These are phyloP conservation scores for Ceratobasidium sp. DNA, from an alignment of 1,284 basidiomycete species.

Conservation along the genomic window DNA sequence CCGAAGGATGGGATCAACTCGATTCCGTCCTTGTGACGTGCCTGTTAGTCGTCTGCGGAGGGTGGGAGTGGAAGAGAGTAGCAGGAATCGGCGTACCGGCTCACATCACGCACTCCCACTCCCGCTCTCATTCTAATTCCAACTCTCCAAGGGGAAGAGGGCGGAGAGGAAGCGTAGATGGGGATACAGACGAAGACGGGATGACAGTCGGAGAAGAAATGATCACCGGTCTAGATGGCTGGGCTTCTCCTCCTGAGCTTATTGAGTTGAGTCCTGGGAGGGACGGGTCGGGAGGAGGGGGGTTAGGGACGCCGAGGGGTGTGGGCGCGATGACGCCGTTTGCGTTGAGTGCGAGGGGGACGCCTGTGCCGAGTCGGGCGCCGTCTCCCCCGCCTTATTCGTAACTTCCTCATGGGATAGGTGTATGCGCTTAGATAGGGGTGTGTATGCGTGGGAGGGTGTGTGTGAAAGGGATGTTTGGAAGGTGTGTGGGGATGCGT, in stretches of 20 bases:
- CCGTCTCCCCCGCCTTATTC: conserved; percentile 30
- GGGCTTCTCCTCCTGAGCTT: conserved; percentile 40
- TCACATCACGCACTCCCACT: no score
- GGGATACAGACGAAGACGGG: conserved; percentile 9
- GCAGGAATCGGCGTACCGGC: conserved; percentile 40
- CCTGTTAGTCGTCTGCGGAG: conserved; percentile 37
- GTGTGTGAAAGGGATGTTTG: no score
- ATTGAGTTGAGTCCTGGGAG: conserved; percentile 26
- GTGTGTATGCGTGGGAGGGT: no score
- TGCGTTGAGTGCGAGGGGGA: background rate
- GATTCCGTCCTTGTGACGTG: conserved; percentile 27
- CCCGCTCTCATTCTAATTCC: no score
- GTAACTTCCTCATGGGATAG: background rate
- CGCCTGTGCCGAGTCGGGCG: conserved; percentile 23
- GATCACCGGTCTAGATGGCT: conserved; percentile 36
- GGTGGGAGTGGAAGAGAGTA: conserved; percentile 38
- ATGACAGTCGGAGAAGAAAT: conserved; percentile 42
- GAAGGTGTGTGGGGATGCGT: no score
- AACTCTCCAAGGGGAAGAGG: no score
- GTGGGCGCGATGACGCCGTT: conserved; percentile 13
- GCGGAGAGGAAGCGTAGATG: background rate
- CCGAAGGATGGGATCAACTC: conserved; percentile 42
- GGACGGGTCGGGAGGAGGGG: conserved; percentile 13
- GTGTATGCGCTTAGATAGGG: background rate
- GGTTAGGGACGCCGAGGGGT: background rate